Evolutionary conservation across 2,329 filamentous ascomycete genomes (phyloP), one percentile per base, ranked within the genome.

Genomic region (Atkinsonella hypoxylon): DNA sequence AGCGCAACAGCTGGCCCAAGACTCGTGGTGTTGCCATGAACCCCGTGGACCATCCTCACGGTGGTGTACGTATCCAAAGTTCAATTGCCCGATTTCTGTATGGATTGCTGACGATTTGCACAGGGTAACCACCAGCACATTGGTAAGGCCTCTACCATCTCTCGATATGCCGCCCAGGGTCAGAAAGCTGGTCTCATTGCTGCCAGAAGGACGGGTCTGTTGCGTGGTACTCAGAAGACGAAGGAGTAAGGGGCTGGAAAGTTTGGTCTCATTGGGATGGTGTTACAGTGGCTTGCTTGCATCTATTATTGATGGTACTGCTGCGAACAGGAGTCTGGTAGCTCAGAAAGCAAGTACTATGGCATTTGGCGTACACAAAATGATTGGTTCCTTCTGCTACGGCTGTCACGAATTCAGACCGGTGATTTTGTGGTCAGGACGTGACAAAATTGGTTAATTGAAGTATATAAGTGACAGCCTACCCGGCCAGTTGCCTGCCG

Each of bases 1-100:
- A 98, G 89, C 89, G 93, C 73, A 97, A 98, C 89, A 91, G 84
- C 71, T 98, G 93, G 93, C 93, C 93, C 78, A 96, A 95, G 88
- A 98, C 93, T 82, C 91, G 93, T 93, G 93, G 93, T 96, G 93
- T 98, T 85, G 93, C 93, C 77, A 98, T 98, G 93, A 98, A 98
- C 81, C 93, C 93, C 68, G 93, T 98, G 69, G 93, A 98, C 79
- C 93, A 98, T 83, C 87, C 87, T 75, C 87, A 93, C 85, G 87
- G 87, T 87, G 87, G 85, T 88, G 78, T 79, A 79, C 65, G 77
- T 80, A 64, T 52, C 51, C 5, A 42, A 17, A 22, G 2, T 30
- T 7, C 15, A 6, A 31, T 12, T 53, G 39, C 2, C 3, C 38
- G 40, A 52, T 34, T 26, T 17, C 11, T n/a, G 18, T 46, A 54